Evolutionary conservation across 495 filamentous ascomycete species (phyloP).

Genomic region (Aspergillus haitiensis): DNA sequence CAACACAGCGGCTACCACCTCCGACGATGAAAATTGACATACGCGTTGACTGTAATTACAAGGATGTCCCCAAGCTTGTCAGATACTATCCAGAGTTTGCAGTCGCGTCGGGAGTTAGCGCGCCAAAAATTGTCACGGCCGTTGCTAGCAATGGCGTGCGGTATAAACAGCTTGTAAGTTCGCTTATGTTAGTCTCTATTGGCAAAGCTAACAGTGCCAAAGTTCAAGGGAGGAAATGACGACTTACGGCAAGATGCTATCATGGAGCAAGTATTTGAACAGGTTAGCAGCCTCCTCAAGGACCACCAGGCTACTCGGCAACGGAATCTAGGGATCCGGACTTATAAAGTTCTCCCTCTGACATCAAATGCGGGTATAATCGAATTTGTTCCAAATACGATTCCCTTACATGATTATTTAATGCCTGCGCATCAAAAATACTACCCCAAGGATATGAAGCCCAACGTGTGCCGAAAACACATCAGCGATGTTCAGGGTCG

Average conservation of each 20-base stretch:
- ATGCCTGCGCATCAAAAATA: constrained; percentile 87
- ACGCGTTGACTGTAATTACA: constrained; percentile 72
- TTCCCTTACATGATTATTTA: constrained; percentile 84
- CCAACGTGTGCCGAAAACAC: constrained; percentile 68
- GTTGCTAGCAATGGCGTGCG: constrained; percentile 69
- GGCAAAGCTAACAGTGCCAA: constrained; percentile 16
- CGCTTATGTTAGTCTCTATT: background rate
- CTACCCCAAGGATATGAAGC: constrained; percentile 80
- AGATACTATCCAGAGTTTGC: constrained; percentile 69
- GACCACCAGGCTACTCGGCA: constrained; percentile 82
- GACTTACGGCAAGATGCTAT: constrained; percentile 98
- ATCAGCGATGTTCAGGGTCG: constrained; percentile 71
- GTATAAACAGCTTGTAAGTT: constrained; percentile 79
- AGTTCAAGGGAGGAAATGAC: constrained; percentile 92
- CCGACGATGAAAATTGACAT: constrained; percentile 85
- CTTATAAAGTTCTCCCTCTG: constrained; percentile 93
- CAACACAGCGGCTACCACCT: constrained; percentile 71
- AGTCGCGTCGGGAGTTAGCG: constrained; percentile 86
- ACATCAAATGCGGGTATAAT: constrained; percentile 85
- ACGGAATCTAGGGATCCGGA: constrained; percentile 82
- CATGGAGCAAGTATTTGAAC: constrained; percentile 99
- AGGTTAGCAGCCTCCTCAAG: constrained; percentile 86
- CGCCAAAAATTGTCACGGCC: constrained; percentile 86
- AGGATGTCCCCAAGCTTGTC: constrained; percentile 64
- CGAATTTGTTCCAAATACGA: constrained; percentile 92